These are phyloP conservation scores for Monosporascus cannonballus DNA, from an alignment of 2,329 filamentous ascomycete genomes.

Conservation along the genomic window DNA sequence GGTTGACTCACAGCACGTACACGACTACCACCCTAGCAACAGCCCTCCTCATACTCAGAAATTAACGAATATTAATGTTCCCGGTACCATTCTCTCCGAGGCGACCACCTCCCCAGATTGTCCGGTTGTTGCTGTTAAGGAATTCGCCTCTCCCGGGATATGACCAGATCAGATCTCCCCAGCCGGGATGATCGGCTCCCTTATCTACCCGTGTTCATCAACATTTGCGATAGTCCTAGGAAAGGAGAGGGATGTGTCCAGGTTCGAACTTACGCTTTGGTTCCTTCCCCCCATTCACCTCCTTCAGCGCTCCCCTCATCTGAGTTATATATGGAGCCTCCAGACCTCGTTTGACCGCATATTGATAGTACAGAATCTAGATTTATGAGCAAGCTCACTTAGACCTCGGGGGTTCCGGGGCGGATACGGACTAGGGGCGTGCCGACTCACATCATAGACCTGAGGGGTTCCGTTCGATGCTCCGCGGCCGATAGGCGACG, in stretches of 20 bases:
- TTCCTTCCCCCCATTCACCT: background rate
- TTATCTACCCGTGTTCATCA: too few species aligned
- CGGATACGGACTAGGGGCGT: too few species aligned
- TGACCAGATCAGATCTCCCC: slow-evolving; percentile 25
- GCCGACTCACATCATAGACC: slow-evolving; percentile 10
- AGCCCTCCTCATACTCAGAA: background rate
- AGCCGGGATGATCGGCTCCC: slow-evolving; percentile 17
- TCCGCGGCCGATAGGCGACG: slow-evolving; percentile 22
- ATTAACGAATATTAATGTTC: slow-evolving; percentile 1
- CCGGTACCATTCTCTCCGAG: slow-evolving; percentile 14
- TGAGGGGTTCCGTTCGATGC: slow-evolving; percentile 6
- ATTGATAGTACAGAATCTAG: slow-evolving; percentile 27
- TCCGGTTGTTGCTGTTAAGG: slow-evolving; percentile 12
- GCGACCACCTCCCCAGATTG: slow-evolving; percentile 17
- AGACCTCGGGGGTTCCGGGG: too few species aligned
- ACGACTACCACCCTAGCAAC: background rate
- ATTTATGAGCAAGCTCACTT: too few species aligned
- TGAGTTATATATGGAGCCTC: slow-evolving; percentile 11
- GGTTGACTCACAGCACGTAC: too few species aligned
- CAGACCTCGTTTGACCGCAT: slow-evolving; percentile 19
- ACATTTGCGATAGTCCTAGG: too few species aligned
- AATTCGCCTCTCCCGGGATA: slow-evolving; percentile 13
- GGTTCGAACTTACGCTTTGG: too few species aligned
- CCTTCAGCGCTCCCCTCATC: slow-evolving; percentile 9
- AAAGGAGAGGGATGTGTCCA: too few species aligned